These are phyloP conservation scores for Pichia sp. DNA, from an alignment of 1,139 yeast species.

Conservation along the genomic window DNA sequence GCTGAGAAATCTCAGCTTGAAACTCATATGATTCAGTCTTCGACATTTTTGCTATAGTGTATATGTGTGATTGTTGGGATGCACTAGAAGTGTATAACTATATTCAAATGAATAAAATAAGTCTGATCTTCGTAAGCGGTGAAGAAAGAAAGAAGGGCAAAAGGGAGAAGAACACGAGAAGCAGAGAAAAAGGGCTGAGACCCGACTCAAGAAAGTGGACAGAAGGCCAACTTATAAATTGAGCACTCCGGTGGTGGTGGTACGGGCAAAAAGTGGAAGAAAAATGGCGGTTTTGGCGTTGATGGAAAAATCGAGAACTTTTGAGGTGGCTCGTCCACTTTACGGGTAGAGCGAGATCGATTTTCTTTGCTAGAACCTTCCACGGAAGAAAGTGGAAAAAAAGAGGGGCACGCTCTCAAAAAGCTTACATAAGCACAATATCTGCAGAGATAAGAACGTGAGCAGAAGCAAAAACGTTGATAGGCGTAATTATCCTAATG, in stretches of 20 bases:
- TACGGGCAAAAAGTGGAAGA: constrained; percentile 2
- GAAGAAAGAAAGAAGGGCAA: neutral
- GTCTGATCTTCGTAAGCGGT: neutral
- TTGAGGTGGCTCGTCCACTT: neutral
- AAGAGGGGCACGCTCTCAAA: neutral
- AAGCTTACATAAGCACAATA: neutral
- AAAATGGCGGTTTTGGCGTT: neutral
- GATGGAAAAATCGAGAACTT: constrained; percentile 3
- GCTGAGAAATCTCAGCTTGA: constrained; percentile 99
- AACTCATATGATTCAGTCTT: constrained; percentile 86
- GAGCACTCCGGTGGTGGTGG: constrained; percentile 1
- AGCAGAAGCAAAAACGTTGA: no score
- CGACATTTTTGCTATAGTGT: constrained; percentile 37
- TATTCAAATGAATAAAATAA: neutral
- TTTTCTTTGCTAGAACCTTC: constrained; percentile 3
- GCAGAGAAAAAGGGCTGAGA: neutral
- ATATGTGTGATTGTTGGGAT: neutral
- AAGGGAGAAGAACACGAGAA: neutral
- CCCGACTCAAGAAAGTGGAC: neutral
- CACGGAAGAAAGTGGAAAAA: neutral
- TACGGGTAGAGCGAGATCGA: no score
- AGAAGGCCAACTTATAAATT: constrained; percentile 3
- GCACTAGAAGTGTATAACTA: neutral
- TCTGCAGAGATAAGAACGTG: no score
- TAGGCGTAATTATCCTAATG: no score